Evolutionary conservation across 176 grass and related monocot genomes (phyloP).

Genomic region (Eragrostis nindensis): DNA sequence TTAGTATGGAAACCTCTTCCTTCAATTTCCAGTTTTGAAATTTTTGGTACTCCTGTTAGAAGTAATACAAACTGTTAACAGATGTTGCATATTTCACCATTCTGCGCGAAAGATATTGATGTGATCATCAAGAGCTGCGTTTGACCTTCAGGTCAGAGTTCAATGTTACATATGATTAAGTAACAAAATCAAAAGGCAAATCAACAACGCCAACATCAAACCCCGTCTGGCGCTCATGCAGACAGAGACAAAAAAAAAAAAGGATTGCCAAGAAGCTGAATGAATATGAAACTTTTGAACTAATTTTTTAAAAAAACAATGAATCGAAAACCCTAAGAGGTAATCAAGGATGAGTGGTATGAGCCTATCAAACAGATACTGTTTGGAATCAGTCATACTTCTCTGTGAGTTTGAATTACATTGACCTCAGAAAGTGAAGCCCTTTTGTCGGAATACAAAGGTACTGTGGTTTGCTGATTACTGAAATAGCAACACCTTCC

Average conservation of each 20-base stretch:
- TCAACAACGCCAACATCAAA: too few species aligned
- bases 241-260: too few species aligned
- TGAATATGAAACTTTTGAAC: conserved; percentile 1
- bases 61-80: conserved; percentile 27
- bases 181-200: background rate
- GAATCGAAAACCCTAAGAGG: background rate
- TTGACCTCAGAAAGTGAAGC: background rate
- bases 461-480: background rate
- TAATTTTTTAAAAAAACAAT: conserved; percentile 12
- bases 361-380: conserved; percentile 2
- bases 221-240: too few species aligned
- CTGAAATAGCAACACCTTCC: conserved; percentile 4
- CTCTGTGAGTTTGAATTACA: background rate
- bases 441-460: background rate
- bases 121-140: conserved; percentile 8
- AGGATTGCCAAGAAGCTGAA: conserved; percentile 11
- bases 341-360: background rate
- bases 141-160: conserved; percentile 18
- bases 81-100: conserved; percentile 18
- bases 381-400: background rate
- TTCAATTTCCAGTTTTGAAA: conserved; percentile 97
- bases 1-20: conserved; percentile 98
- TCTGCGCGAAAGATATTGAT: conserved; percentile 17
- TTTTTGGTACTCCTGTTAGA: conserved; percentile 81
- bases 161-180: background rate